Evolutionary conservation across 768 basidiomycete species (phyloP).

Genomic region (Collybiopsis luxurians): DNA sequence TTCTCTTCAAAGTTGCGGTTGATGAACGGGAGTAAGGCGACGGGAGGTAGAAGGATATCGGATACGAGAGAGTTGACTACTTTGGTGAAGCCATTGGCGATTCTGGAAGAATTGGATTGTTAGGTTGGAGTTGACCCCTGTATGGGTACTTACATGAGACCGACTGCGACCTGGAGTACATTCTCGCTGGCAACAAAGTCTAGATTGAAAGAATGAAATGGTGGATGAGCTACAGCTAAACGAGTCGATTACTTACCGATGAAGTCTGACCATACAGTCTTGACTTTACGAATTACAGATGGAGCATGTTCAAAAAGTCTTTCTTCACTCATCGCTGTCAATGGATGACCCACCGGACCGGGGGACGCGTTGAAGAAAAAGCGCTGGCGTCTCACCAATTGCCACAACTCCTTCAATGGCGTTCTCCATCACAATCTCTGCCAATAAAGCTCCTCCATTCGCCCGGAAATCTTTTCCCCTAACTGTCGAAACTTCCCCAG

Average conservation of each 20-base stretch:
- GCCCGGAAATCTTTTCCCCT: slow-evolving; percentile 39
- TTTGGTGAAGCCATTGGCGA: slow-evolving; percentile 38
- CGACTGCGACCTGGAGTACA: slow-evolving; percentile 1
- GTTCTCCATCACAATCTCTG: not conserved
- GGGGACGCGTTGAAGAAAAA: too few species aligned
- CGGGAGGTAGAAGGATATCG: slow-evolving; percentile 37
- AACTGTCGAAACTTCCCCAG: slow-evolving; percentile 32
- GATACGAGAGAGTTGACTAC: slow-evolving; percentile 42
- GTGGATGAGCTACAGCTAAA: not conserved
- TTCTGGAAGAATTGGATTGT: slow-evolving; percentile 13
- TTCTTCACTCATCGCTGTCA: not conserved
- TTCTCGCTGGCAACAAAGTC: not conserved
- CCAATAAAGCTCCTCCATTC: slow-evolving; percentile 28
- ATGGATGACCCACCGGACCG: not conserved
- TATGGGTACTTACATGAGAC: not conserved
- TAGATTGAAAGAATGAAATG: too few species aligned
- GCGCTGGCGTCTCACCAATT: too few species aligned
- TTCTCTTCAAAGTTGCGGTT: slow-evolving; percentile 42
- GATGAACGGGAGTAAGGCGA: slow-evolving; percentile 42
- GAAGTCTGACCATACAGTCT: not conserved
- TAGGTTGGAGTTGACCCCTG: not conserved
- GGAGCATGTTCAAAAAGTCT: not conserved
- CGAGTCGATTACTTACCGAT: not conserved
- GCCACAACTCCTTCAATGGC: slow-evolving; percentile 3
- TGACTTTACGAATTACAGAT: not conserved